Base-by-base conservation (phyloP, 2,329 filamentous ascomycete genomes). In the Colletotrichum acutatum region DNA sequence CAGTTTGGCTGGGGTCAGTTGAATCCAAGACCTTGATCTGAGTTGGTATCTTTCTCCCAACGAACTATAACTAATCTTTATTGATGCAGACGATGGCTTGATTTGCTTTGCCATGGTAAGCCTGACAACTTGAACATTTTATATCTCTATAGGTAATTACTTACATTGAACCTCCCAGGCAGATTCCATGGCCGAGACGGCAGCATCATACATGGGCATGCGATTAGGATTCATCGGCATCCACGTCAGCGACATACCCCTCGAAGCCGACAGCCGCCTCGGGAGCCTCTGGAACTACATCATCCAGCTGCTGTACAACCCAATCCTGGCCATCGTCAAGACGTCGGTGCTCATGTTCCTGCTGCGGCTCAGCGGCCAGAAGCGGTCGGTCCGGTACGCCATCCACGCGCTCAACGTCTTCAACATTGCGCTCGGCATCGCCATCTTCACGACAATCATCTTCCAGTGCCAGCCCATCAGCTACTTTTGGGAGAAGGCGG, bases 401-500 rank as follows among this genome's bases (percentile, higher is more conserved):
- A 74, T 84, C 68, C 71, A 78, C 60, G 78, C 73, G 24, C 72
- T 84, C 68, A 78, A 83, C 76, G 73, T 75, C 37, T 75, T 84
- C 74, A 86, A 85, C 66, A 70, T 78, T 1, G 71, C 78, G 0
- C 78, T 84, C 49, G 79, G 81, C 34, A 75, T 83, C 3, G 78
- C 81, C 32, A 79, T 84, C 12, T 82, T 85, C 71, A 76, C 84
- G 59, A 79, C 78, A 1, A 79, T 81, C 24, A 63, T 84, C 2
- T 82, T 86, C 65, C 83, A 86, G 65, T 86, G 85, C 73, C 78
- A 76, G n/a, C 83, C 83, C 2, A 75, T 85, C 49, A 76, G 76
- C n/a, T 78, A 79, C 61, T 79, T 79, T 65, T 86, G 83, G 80
- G 74, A 82, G 6, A 74, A 60, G 71, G 49, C 56, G 3, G 66